Base-by-base conservation (phyloP, 108 stramenopile genomes). In the Chaetoceros muelleri region DNA sequence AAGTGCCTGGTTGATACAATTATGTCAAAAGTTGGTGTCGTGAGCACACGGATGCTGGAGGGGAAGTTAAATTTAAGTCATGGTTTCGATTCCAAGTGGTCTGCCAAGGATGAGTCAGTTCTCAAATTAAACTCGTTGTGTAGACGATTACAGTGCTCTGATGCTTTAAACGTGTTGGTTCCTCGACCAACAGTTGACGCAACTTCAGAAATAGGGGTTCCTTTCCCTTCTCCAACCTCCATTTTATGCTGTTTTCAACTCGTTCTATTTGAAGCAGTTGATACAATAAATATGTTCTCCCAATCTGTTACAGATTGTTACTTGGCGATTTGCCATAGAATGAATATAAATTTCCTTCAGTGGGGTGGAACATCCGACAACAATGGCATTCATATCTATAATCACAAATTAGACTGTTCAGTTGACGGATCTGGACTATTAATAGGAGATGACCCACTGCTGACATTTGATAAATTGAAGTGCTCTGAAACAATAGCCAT, bases 401-500 rank as follows among this genome's bases (percentile, higher is more conserved):
- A 84, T 24, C 58, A 69, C 24, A 60, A 55, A 34, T 46, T 58
- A 7, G 44, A 61, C 18, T 34, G 48, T n/a, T 46, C 69, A 24
- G 31, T 57, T 49, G 65, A n/a, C 8, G 34, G 52, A n/a, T 24
- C 52, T 20, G 30, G 48, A 30, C 2, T 64, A 34, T 53, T 50
- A 30, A 24, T 58, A 26, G 34, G 65, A 30, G 64, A 52, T 7
- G 76, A 75, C 52, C 55, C 62, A 47, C 30, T 84, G 31, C 75
- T 90, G 29, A 61, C 73, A 58, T 86, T 90, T 44, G 88, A 90
- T 55, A 53, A 71, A 3, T 69, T 72, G 26, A 90, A 86, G 69
- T 90, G 88, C 48, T 70, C 88, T n/a, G 88, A 90, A 52, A 84
- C 84, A n/a, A 90, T 90, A 34, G 71, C 88, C 17, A 80, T 90